A percentile compares a stretch with the other conserved stretches of the same genome.
Conservation (phyloP, 1,139 yeast genomes). For the Candida tropicalis region DNA sequence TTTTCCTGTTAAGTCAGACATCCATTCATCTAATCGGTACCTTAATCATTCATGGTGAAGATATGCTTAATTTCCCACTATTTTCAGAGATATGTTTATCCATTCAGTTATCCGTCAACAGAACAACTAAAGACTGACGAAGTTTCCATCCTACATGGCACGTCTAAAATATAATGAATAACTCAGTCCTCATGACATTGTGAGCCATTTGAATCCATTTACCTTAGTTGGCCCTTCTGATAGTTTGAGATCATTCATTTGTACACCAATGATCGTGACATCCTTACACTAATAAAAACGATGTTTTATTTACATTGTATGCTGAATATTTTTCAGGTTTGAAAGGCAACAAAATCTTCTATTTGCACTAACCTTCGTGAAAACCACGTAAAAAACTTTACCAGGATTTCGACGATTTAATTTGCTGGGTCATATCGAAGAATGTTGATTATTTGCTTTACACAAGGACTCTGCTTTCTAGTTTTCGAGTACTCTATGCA, state of each 20-base stretch:
- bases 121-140: background rate
- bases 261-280: background rate
- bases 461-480: constrained; percentile 1
- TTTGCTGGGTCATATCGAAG: constrained; percentile 2
- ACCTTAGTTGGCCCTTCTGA: background rate
- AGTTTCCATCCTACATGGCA: background rate
- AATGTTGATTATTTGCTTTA: constrained; percentile 4
- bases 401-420: background rate
- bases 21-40: constrained; percentile 14
- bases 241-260: background rate
- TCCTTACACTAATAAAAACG: background rate
- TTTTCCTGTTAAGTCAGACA: constrained; percentile 3
- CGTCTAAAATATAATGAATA: constrained; percentile 12
- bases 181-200: background rate
- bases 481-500: background rate
- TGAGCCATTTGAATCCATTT: constrained; percentile 3
- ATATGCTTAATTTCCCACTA: constrained; percentile 1
- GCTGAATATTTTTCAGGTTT: background rate
- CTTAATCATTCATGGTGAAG: background rate
- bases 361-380: background rate
- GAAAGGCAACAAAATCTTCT: background rate
- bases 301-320: constrained; percentile 1
- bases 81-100: constrained; percentile 1
- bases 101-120: background rate
- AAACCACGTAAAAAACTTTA: background rate